phyloP scores from a whole-genome alignment of 2,329 filamentous ascomycete species.

The Colletotrichum musicola region DNA sequence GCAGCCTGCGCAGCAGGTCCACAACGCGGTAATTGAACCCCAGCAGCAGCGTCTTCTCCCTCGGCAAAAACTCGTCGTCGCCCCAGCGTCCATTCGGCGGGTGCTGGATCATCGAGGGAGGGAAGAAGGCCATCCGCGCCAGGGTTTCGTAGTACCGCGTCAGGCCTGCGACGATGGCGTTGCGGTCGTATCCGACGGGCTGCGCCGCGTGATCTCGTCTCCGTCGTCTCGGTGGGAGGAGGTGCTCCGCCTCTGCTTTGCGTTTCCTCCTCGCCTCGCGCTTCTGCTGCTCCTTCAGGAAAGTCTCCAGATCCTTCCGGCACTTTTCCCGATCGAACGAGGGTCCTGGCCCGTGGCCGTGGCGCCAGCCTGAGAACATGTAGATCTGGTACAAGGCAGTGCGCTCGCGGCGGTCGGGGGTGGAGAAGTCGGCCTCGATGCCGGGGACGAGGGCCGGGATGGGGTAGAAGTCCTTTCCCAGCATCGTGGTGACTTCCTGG shows the following conservation, averaged over 20 bases:
- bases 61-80: slow-evolving; percentile 9
- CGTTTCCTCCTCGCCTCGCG: slow-evolving; percentile 7
- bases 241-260: neutral
- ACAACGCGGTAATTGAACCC: slow-evolving; percentile 14
- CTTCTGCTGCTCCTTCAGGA: neutral
- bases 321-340: slow-evolving; percentile 11
- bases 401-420: slow-evolving; percentile 5
- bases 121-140: slow-evolving; percentile 17
- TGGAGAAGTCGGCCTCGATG: slow-evolving; percentile 14
- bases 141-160: slow-evolving; percentile 10
- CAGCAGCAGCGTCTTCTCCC: slow-evolving; percentile 4
- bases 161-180: slow-evolving; percentile 5
- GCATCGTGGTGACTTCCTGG: neutral
- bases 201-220: neutral
- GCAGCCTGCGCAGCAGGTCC: neutral
- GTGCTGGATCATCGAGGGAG: slow-evolving; percentile 13
- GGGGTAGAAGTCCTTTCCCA: slow-evolving; percentile 21
- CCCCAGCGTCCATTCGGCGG: slow-evolving; percentile 10
- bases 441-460: slow-evolving; percentile 5
- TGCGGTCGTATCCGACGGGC: neutral
- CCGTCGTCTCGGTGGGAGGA: neutral
- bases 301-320: neutral
- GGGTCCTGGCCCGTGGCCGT: slow-evolving; percentile 1
- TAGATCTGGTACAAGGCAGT: slow-evolving; percentile 13
- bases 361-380: slow-evolving; percentile 14